A percentile compares a stretch with the other conserved stretches of the same genome.
These are phyloP conservation scores for Mortierella sp. DNA, from an alignment of 371 early-diverging fungal genomes.

Conservation along the genomic window DNA sequence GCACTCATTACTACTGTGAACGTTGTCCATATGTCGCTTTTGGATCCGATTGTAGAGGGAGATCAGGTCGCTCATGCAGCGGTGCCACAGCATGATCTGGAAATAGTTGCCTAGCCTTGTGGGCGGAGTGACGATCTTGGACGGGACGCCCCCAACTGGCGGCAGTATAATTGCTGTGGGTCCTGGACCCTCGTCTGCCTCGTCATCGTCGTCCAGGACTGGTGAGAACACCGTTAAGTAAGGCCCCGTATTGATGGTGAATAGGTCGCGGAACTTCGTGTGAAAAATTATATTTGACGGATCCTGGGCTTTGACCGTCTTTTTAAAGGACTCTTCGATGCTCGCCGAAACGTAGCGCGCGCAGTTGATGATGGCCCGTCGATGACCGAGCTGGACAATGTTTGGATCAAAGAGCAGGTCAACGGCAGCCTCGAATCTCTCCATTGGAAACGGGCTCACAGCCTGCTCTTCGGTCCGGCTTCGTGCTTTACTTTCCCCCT, in stretches of 20 bases:
- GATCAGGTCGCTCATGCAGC: slow-evolving; percentile 39
- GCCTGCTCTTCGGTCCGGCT: background rate
- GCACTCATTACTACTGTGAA: no score
- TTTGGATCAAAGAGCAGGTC: slow-evolving; percentile 47
- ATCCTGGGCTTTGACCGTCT: slow-evolving; percentile 10
- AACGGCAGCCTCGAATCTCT: slow-evolving; percentile 31
- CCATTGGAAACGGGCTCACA: slow-evolving; percentile 20
- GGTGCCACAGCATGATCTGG: slow-evolving; percentile 52
- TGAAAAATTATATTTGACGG: slow-evolving; percentile 15
- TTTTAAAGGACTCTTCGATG: slow-evolving; percentile 20
- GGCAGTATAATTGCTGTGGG: background rate
- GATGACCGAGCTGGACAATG: slow-evolving; percentile 29
- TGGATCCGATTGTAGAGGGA: slow-evolving; percentile 35
- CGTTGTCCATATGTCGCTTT: slow-evolving; percentile 16
- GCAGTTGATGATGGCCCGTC: slow-evolving; percentile 52
- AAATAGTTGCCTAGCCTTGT: slow-evolving; percentile 29
- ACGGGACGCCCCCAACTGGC: slow-evolving; percentile 2
- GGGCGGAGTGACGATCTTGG: slow-evolving; percentile 23
- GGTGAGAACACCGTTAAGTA: slow-evolving; percentile 31
- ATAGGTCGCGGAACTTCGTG: slow-evolving; percentile 11
- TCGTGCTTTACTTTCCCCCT: slow-evolving; percentile 3
- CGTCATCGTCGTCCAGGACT: slow-evolving; percentile 1
- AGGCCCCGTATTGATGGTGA: slow-evolving; percentile 25
- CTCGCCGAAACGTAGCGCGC: slow-evolving; percentile 50
- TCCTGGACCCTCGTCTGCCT: slow-evolving; percentile 3